These are phyloP conservation scores for Botryotinia globosa DNA, from an alignment of 2,329 filamentous ascomycete genomes.

Conservation along the genomic window DNA sequence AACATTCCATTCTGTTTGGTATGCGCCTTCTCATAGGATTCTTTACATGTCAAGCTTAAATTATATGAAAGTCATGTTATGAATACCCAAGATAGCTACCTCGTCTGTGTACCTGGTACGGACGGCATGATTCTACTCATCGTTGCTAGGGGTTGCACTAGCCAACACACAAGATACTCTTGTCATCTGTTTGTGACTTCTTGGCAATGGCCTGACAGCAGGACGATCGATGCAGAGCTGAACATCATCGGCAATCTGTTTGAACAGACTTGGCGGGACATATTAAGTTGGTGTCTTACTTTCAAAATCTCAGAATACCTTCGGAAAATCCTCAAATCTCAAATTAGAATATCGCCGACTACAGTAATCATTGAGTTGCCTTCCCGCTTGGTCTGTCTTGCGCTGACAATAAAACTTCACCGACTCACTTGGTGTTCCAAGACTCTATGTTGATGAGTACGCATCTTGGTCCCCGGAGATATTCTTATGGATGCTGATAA, in stretches of 20 bases:
- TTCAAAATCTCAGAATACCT: neutral
- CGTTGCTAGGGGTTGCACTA: neutral
- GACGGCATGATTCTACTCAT: neutral
- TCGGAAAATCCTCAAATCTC: neutral
- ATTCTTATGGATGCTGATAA: neutral
- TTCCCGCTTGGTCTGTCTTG: neutral
- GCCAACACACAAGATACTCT: neutral
- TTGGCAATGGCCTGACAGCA: neutral
- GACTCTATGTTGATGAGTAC: neutral
- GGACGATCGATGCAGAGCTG: neutral
- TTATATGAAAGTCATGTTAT: neutral
- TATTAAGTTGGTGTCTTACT: neutral
- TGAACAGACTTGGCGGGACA: neutral
- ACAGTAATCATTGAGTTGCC: neutral
- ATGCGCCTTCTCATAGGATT: neutral
- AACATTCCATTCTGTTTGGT: neutral
- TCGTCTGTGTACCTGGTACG: neutral
- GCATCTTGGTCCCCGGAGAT: neutral
- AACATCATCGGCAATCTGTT: neutral
- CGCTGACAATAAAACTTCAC: neutral
- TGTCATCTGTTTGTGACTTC: neutral
- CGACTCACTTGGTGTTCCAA: neutral
- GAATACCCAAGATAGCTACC: neutral
- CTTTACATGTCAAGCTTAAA: neutral
- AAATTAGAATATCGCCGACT: neutral